Conservation (phyloP, 2,329 filamentous ascomycete genomes). For the Fusarium fracticaudum region DNA sequence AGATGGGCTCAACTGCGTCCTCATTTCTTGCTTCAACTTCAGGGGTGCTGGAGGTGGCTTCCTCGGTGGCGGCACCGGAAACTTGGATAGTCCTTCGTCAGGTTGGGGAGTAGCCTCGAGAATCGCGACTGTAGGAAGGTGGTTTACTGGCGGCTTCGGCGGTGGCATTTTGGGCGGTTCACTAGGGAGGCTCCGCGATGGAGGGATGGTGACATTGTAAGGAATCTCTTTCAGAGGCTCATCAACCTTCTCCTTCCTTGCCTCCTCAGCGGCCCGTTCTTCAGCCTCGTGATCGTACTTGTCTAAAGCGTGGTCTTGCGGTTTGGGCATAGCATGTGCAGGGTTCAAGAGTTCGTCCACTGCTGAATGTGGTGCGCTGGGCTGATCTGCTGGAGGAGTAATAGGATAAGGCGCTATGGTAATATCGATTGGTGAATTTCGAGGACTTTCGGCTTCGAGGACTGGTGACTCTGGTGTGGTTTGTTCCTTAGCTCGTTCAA, state of each 20-base stretch:
- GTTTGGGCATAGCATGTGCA: conserved; percentile 67
- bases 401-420: conserved; percentile 71
- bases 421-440: conserved; percentile 68
- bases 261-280: conserved; percentile 57
- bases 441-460: conserved; percentile 60
- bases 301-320: conserved; percentile 67
- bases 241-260: conserved; percentile 57
- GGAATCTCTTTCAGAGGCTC: conserved; percentile 57
- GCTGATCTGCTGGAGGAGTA: conserved; percentile 67
- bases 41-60: conserved; percentile 89
- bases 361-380: conserved; percentile 52
- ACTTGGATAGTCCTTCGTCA: conserved; percentile 59
- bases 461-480: conserved; percentile 57
- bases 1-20: conserved; percentile 33
- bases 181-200: conserved; percentile 65
- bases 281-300: conserved; percentile 65
- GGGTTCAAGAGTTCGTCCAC: conserved; percentile 65
- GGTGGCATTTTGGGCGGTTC: conserved; percentile 62
- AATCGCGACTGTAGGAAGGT: conserved; percentile 52
- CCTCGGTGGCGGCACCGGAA: conserved; percentile 71
- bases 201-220: conserved; percentile 62
- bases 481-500: conserved; percentile 32
- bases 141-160: conserved; percentile 57
- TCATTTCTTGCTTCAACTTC: conserved; percentile 62
- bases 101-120: conserved; percentile 56